A percentile compares a stretch with the other conserved stretches of the same genome.
Evolutionary conservation across 352 stramenopile species (phyloP).

Genomic region (Pythium aristosporum): DNA sequence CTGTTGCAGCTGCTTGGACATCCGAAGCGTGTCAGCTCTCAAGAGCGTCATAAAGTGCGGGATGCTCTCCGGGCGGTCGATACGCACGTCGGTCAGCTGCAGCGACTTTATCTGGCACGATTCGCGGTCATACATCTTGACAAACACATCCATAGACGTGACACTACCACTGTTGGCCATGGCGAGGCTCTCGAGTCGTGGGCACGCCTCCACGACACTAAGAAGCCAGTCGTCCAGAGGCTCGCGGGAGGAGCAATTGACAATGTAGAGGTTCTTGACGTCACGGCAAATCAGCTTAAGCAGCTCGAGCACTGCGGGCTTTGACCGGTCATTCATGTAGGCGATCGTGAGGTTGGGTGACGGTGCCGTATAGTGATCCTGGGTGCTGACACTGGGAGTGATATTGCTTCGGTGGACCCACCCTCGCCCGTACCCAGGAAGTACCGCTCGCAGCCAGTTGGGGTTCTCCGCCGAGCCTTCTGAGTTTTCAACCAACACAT

Average conservation of each 20-base stretch:
- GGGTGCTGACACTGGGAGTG: not conserved
- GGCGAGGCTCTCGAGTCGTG: not conserved
- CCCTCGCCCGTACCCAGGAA: not conserved
- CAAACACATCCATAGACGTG: conserved; percentile 13
- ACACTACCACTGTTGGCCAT: not conserved
- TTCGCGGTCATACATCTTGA: not conserved
- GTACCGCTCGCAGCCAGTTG: not conserved
- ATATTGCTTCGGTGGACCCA: conserved; percentile 1
- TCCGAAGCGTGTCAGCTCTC: not conserved
- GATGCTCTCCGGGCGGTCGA: conserved; percentile 1
- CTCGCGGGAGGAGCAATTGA: not conserved
- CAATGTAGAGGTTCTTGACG: conserved; percentile 4
- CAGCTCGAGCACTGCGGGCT: conserved; percentile 3
- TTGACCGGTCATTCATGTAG: conserved; percentile 6
- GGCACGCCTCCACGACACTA: not conserved
- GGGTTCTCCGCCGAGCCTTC: not conserved
- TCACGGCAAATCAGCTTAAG: conserved; percentile 4
- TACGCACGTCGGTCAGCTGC: not conserved
- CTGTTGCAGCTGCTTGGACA: conserved; percentile 7
- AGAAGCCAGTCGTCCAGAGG: conserved; percentile 9
- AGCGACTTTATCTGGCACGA: conserved; percentile 3
- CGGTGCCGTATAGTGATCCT: not conserved
- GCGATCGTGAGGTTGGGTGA: not conserved
- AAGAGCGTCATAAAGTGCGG: not conserved
- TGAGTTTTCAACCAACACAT: not conserved